Base-by-base conservation (phyloP, 192 early-diverging fungal species). In the Gryganskiella cystojenkinii region DNA sequence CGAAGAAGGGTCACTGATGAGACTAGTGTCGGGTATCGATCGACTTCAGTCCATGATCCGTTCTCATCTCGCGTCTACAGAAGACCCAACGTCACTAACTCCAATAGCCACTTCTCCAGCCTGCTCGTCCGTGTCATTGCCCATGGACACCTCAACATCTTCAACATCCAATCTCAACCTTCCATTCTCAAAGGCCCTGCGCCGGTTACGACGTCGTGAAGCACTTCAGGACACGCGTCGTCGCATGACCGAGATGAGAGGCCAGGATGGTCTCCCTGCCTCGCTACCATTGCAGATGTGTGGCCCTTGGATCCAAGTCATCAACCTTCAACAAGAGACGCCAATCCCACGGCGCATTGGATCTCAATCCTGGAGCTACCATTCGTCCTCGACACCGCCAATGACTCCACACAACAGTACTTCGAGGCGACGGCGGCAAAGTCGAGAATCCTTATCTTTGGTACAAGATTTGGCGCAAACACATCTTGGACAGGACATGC, bases 291-390 rank as follows among this genome's bases (percentile, higher is more conserved):
- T 78, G 4, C 11, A 42, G 25, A 63, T 66, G 0, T 78, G 74
- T 53, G 74, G 74, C 1, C 74, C 42, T 6, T 78, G 74, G 74
- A 78, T 78, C 6, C 74, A 78, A n/a, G 61, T 60, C 15, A 69
- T 78, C 37, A 78, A 78, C 15, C 49, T 78, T 9, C 74, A 78
- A 13, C 65, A 78, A 27, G 74, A 78, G 30, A 69, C 61, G 3
- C 49, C 61, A 7, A 52, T 50, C 22, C 46, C 55, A 3, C 74
- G 69, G 37, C 30, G 35, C 31, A 25, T 42, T 27, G 63, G 42
- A n/a, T 35, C 73, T 14, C 73, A 67, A 19, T 57, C 59, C 11
- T 40, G 49, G 2, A 35, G 44, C 4, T 49, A 74, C 9, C 57
- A 61, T 37, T 10, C 62, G 10, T 17, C 56, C n/a, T 20, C 15